Evolutionary conservation across 2,329 filamentous ascomycete genomes (phyloP), one percentile per base, ranked within the genome.

Genomic region (Paecilomyces fulvus): DNA sequence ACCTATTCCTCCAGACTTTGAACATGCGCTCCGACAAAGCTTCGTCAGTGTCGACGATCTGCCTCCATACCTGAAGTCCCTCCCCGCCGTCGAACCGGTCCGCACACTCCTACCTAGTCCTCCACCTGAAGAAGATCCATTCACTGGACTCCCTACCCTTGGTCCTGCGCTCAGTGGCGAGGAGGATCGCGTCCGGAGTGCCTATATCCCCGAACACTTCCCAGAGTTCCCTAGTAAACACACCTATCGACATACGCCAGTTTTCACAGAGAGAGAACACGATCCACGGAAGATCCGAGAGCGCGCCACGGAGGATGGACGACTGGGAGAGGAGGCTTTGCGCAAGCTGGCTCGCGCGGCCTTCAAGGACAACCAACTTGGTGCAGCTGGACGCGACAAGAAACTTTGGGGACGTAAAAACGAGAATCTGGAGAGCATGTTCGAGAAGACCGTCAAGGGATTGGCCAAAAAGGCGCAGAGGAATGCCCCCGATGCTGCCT

Each of bases 301-400:
- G 65, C 77, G 79, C 56, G 84, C 84, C 3, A 86, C 83, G 3
- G 79, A 86, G 64, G 85, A 88, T 65, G 84, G 84, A 12, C 79
- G 85, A 50, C 69, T 84, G 58, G 85, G 84, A 7, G 85, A 87
- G 67, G 81, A 86, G 63, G 84, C 84, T 20, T 69, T 88, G 60
- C 75, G 84, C 52, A 85, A 83, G 64, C 73, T 88, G 65, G 77
- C 79, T 3, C 80, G 80, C 25, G 78, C 78, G 1, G 73, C 73
- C 11, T 72, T 70, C 56, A 70, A 76, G 58, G 66, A 75, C 52
- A 72, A 73, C 21, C 68, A 75, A 33, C 64, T 67, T 2, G 74
- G 73, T 53, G 71, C 71, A 12, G 71, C 73, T 28, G 75, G 71
- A 37, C 67, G 70, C 50, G 71, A 77, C 53, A 74, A 73, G 63